phyloP scores from a whole-genome alignment of 208 protist genomes.

The Strigomonas galati region DNA sequence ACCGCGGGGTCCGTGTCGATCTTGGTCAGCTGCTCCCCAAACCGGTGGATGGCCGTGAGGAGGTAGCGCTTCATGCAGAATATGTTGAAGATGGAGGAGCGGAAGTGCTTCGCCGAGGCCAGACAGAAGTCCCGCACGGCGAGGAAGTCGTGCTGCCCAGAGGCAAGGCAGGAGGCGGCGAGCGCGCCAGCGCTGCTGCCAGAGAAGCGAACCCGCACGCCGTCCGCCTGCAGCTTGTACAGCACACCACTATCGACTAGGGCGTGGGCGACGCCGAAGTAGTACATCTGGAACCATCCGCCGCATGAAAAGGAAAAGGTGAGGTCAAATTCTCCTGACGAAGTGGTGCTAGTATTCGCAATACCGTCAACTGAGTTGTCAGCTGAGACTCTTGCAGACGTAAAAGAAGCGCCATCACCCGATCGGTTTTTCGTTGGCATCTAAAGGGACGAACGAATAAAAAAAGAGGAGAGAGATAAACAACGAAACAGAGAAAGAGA shows the following conservation, averaged over 20 bases:
- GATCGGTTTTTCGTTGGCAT: neutral
- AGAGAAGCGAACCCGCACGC: slow-evolving; percentile 58
- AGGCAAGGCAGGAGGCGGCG: slow-evolving; percentile 43
- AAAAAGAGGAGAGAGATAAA: neutral
- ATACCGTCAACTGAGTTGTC: too few species aligned
- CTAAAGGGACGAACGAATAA: neutral
- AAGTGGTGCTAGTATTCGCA: too few species aligned
- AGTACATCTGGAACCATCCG: slow-evolving; percentile 81
- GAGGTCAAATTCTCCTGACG: slow-evolving; percentile 31
- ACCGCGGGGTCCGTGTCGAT: slow-evolving; percentile 36
- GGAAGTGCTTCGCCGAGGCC: slow-evolving; percentile 35
- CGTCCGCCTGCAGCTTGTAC: slow-evolving; percentile 34
- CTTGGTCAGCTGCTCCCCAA: slow-evolving; percentile 32
- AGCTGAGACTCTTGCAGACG: too few species aligned
- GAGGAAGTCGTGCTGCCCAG: slow-evolving; percentile 38
- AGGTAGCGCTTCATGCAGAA: slow-evolving; percentile 50
- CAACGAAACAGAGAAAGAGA: neutral
- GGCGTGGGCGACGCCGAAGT: slow-evolving; percentile 70
- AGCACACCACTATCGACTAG: slow-evolving; percentile 64
- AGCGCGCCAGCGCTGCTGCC: slow-evolving; percentile 59
- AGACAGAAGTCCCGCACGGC: slow-evolving; percentile 36
- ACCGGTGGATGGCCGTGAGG: slow-evolving; percentile 30
- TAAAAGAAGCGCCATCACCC: too few species aligned
- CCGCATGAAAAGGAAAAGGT: slow-evolving; percentile 73
- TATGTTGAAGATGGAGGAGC: slow-evolving; percentile 39